These are phyloP conservation scores for Sesbania bispinosa DNA, from an alignment of 306 rosid species.

Conservation along the genomic window DNA sequence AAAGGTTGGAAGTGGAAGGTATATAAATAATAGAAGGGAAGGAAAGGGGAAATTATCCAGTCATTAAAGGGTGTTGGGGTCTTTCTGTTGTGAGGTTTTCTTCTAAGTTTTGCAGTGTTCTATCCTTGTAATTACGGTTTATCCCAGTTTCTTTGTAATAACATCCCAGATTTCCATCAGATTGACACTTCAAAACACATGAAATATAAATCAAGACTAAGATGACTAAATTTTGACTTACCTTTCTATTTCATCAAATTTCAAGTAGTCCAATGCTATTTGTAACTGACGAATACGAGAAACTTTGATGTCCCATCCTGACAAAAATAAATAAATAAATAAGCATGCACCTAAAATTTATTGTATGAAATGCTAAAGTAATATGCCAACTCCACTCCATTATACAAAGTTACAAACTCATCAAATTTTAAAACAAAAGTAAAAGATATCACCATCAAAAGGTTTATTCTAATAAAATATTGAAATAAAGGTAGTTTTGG, in stretches of 20 bases:
- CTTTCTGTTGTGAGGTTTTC: not conserved
- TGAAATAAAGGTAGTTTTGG: not conserved
- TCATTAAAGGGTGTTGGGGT: not conserved
- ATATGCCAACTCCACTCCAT: slow-evolving; percentile 5
- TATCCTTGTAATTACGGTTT: not conserved
- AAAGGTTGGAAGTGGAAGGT: not conserved
- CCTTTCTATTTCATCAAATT: slow-evolving; percentile 82
- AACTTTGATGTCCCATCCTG: slow-evolving; percentile 90
- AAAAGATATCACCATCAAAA: not conserved
- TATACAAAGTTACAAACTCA: slow-evolving; percentile 14
- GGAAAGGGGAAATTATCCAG: not conserved
- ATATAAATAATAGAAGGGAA: not conserved
- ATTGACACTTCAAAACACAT: not conserved
- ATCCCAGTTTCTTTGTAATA: not conserved
- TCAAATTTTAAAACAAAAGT: slow-evolving; percentile 4
- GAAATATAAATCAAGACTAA: slow-evolving; percentile 4
- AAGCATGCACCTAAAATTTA: slow-evolving; percentile 25
- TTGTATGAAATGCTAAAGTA: not conserved
- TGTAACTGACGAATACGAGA: slow-evolving; percentile 78
- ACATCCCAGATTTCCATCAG: not conserved
- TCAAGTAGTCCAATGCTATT: slow-evolving; percentile 81
- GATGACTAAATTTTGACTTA: slow-evolving; percentile 35
- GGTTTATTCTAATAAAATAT: not conserved
- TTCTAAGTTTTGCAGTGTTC: not conserved
- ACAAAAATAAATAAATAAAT: slow-evolving; percentile 38